phyloP scores from a whole-genome alignment of 192 early-diverging fungal species.

The Pilobolus umbonatus region DNA sequence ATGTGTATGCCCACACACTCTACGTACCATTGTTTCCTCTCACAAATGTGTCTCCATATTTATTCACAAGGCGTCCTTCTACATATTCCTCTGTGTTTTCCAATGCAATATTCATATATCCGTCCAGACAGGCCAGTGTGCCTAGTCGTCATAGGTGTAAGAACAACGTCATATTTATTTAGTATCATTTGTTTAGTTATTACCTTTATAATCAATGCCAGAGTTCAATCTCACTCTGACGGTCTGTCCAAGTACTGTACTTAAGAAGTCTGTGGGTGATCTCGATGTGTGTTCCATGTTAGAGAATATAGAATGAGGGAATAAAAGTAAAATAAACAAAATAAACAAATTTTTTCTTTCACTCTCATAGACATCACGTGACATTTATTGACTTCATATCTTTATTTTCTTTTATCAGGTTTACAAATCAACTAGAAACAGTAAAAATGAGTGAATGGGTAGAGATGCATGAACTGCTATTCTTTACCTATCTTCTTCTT shows the following conservation, averaged over 20 bases:
- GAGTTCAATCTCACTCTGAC: constrained; percentile 95
- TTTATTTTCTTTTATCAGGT: too few species aligned
- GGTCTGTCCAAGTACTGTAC: constrained; percentile 72
- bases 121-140: constrained; percentile 86
- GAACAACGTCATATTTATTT: neutral
- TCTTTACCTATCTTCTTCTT: neutral
- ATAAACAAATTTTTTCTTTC: too few species aligned
- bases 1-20: neutral
- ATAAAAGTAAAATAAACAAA: too few species aligned
- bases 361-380: too few species aligned
- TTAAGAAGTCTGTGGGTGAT: constrained; percentile 87
- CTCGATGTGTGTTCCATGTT: too few species aligned
- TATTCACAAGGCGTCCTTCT: constrained; percentile 88
- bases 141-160: constrained; percentile 38
- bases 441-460: too few species aligned
- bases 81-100: constrained; percentile 96
- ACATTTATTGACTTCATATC: too few species aligned
- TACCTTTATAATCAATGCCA: constrained; percentile 93
- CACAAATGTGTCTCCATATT: constrained; percentile 94
- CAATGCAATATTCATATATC: constrained; percentile 97
- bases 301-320: too few species aligned
- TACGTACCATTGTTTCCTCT: constrained; percentile 90
- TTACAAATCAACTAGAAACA: too few species aligned
- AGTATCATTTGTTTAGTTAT: neutral
- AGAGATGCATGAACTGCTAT: too few species aligned